A percentile compares a stretch with the other conserved stretches of the same genome.
Evolutionary conservation across 2,329 filamentous ascomycete genomes (phyloP).

Genomic region (Blumeria hordei): DNA sequence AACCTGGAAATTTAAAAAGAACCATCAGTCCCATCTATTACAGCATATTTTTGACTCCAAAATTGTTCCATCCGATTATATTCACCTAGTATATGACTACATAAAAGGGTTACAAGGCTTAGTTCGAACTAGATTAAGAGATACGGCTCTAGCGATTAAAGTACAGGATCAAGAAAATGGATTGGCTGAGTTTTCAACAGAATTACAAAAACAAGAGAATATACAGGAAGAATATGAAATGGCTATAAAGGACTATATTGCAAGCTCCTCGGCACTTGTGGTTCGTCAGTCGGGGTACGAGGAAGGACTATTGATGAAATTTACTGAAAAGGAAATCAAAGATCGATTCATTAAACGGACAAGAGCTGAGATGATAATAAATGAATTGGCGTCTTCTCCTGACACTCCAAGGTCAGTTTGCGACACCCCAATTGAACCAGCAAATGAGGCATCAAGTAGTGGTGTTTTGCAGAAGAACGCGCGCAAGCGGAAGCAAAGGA

Average conservation of each 20-base stretch:
- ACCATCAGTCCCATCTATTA: slow-evolving; percentile 62
- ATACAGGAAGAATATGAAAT: slow-evolving; percentile 31
- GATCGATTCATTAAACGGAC: slow-evolving; percentile 35
- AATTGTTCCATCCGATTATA: slow-evolving; percentile 44
- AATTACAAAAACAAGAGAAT: slow-evolving; percentile 22
- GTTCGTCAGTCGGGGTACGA: slow-evolving; percentile 9
- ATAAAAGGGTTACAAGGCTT: slow-evolving; percentile 56
- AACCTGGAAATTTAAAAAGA: slow-evolving; percentile 92
- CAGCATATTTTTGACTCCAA: slow-evolving; percentile 57
- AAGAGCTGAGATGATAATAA: slow-evolving; percentile 32
- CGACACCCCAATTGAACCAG: slow-evolving; percentile 1
- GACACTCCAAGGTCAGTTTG: not conserved
- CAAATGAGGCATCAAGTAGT: slow-evolving; percentile 12
- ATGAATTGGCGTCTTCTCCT: slow-evolving; percentile 19
- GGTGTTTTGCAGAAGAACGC: slow-evolving; percentile 22
- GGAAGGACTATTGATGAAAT: slow-evolving; percentile 11
- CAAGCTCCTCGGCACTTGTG: slow-evolving; percentile 8
- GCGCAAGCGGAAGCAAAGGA: slow-evolving; percentile 22
- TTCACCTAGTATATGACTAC: slow-evolving; percentile 49
- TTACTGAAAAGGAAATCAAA: slow-evolving; percentile 27
- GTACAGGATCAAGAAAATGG: slow-evolving; percentile 29
- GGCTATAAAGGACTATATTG: slow-evolving; percentile 17
- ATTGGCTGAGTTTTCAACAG: slow-evolving; percentile 22
- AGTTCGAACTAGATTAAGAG: slow-evolving; percentile 41
- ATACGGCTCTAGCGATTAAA: slow-evolving; percentile 38